phyloP scores from a whole-genome alignment of 345 rosid species.

The Arabidopsis arenosa region DNA sequence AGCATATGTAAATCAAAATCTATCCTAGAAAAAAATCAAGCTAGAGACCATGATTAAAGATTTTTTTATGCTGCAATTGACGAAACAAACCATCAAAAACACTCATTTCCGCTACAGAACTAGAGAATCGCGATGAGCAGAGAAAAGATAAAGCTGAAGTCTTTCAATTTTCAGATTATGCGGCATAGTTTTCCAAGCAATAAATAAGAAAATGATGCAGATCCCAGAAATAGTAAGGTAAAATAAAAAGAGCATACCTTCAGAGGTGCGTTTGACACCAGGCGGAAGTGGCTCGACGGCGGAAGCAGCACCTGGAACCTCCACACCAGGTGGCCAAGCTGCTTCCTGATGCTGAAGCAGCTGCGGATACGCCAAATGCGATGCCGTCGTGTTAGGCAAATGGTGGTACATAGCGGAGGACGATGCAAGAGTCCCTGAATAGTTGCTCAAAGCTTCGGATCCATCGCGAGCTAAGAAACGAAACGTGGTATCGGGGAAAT shows the following conservation, averaged over 20 bases:
- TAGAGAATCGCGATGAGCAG: constrained; percentile 19
- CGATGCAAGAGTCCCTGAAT: constrained; percentile 34
- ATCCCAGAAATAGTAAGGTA: constrained; percentile 24
- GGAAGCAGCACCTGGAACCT: constrained; percentile 43
- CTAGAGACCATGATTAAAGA: constrained; percentile 15
- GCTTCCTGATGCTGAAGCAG: constrained; percentile 42
- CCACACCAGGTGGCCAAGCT: constrained; percentile 53
- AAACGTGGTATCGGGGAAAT: constrained; percentile 37
- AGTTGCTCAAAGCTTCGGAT: constrained; percentile 44
- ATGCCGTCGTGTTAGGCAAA: constrained; percentile 40
- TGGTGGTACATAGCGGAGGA: constrained; percentile 48
- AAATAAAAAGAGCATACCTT: constrained; percentile 46
- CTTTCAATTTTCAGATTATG: constrained; percentile 13
- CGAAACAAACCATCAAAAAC: neutral
- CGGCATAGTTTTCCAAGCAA: constrained; percentile 9
- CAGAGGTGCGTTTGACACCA: constrained; percentile 64
- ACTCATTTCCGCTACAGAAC: neutral
- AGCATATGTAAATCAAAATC: constrained; percentile 25
- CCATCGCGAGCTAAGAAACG: constrained; percentile 41
- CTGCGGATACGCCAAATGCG: constrained; percentile 49
- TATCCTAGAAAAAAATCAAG: neutral
- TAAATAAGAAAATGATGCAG: constrained; percentile 26
- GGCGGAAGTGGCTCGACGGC: constrained; percentile 55
- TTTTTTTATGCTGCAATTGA: constrained; percentile 9
- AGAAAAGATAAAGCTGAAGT: constrained; percentile 22